Evolutionary conservation across 257 asterid genomes (phyloP).

Genomic region (Solanum clarkiae): DNA sequence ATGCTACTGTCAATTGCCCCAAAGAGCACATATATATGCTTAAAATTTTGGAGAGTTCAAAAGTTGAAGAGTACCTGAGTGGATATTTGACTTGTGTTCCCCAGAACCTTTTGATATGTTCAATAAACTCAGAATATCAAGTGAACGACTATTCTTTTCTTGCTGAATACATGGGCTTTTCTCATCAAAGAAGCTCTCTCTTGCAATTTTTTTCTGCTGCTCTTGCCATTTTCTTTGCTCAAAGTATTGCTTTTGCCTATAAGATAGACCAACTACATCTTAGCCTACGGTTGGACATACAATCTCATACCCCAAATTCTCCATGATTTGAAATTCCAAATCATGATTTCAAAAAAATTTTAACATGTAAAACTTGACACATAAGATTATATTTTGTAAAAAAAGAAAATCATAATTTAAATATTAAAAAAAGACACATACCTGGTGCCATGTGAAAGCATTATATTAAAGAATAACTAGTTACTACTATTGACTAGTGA

Average conservation of each 20-base stretch:
- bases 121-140: slow-evolving; percentile 73
- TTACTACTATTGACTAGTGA: background rate
- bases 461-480: background rate
- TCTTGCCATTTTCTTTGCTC: slow-evolving; percentile 78
- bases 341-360: background rate
- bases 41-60: background rate
- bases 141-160: slow-evolving; percentile 41
- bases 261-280: slow-evolving; percentile 1
- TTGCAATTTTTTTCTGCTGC: slow-evolving; percentile 26
- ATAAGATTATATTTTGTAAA: background rate
- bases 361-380: background rate
- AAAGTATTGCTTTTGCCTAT: slow-evolving; percentile 79
- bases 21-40: background rate
- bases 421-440: background rate
- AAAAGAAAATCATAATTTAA: background rate
- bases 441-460: background rate
- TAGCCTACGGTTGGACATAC: background rate
- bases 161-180: slow-evolving; percentile 19
- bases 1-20: background rate
- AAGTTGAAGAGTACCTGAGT: slow-evolving; percentile 29
- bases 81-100: slow-evolving; percentile 21
- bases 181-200: slow-evolving; percentile 34
- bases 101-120: slow-evolving; percentile 39
- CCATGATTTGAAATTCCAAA: background rate
- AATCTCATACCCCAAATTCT: background rate